Base-by-base conservation (phyloP, 768 basidiomycete genomes). In the Russula griseocarnosa region DNA sequence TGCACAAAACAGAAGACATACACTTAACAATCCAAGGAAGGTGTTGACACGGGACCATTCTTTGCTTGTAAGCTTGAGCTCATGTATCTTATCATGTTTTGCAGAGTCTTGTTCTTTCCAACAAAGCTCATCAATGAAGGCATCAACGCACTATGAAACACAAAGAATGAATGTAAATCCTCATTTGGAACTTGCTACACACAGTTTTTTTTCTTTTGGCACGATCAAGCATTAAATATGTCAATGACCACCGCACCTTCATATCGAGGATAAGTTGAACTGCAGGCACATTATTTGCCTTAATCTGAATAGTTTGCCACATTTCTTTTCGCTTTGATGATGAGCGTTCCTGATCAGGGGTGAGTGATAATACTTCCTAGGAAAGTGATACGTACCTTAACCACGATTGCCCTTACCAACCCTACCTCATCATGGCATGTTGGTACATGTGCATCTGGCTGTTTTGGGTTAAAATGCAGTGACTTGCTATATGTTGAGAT, bases 331-430 rank as follows among this genome's bases (percentile, higher is more conserved):
- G n/a, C 36, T 54, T 54, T 8, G 36, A 38, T 2, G 53, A 54
- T 22, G 36, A 54, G 1, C 13, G 22, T 16, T 54, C n/a, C 53
- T 54, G 22, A 32, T 32, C 32, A 32, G 8, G 32, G 32, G 32
- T 32, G n/a, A n/a, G n/a, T 8, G 8, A 32, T 8, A 32, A 32
- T 32, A 8, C n/a, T n/a, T 8, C 8, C 8, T 3, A 8, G 8
- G 32, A 4, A 32, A 32, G 32, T 32, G 32, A 32, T 32, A 3
- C 8, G 16, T 40, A 40, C 38, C 38, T 40, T 95, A 38, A 42
- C 54, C 22, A 54, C 34, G 13, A 54, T 54, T 0, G 53, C 53
- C 34, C 53, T 54, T 38, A 54, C 10, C 11, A 54, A 26, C 8
- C 53, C 53, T 9, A 54, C 53, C 53, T 54, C 13, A 24, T 47